phyloP scores from a whole-genome alignment of 805 yeast species.

The Diddensiella transvaalensis region DNA sequence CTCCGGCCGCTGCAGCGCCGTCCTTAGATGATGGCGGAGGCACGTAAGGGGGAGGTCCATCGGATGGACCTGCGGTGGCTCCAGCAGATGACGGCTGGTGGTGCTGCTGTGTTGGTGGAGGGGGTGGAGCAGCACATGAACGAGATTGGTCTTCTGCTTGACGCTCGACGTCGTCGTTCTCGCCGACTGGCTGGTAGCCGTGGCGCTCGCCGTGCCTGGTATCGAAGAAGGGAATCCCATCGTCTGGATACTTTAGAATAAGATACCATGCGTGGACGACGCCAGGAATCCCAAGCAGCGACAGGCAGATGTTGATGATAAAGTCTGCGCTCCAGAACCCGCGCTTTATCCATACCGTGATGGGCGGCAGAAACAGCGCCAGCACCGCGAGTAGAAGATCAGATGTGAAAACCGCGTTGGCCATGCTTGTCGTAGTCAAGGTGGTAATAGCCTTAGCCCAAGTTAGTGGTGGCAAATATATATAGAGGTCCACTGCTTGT shows the following conservation, averaged over 20 bases:
- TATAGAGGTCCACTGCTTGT: no score
- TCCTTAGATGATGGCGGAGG: neutral
- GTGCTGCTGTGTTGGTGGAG: neutral
- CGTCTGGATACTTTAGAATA: conserved; percentile 36
- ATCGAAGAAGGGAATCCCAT: conserved; percentile 22
- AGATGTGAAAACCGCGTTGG: conserved; percentile 16
- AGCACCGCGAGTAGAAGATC: conserved; percentile 58
- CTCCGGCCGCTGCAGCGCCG: conserved; percentile 12
- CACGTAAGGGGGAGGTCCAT: conserved; percentile 14
- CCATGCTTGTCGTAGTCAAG: conserved; percentile 1
- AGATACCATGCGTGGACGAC: conserved; percentile 62
- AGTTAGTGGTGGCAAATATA: no score
- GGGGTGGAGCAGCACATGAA: conserved; percentile 2
- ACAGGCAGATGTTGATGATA: conserved; percentile 51
- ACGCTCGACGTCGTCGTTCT: conserved; percentile 12
- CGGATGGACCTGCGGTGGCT: conserved; percentile 10
- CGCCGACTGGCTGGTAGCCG: conserved; percentile 17
- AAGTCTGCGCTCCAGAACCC: conserved; percentile 58
- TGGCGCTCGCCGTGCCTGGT: conserved; percentile 8
- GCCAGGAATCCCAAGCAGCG: conserved; percentile 65
- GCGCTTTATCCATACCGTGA: conserved; percentile 63
- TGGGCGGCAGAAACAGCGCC: conserved; percentile 68
- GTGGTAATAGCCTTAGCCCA: no score
- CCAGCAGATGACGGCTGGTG: neutral
- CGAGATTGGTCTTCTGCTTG: neutral